These are phyloP conservation scores for Penicillium verhagenii DNA, from an alignment of 495 filamentous ascomycete genomes.

Conservation along the genomic window DNA sequence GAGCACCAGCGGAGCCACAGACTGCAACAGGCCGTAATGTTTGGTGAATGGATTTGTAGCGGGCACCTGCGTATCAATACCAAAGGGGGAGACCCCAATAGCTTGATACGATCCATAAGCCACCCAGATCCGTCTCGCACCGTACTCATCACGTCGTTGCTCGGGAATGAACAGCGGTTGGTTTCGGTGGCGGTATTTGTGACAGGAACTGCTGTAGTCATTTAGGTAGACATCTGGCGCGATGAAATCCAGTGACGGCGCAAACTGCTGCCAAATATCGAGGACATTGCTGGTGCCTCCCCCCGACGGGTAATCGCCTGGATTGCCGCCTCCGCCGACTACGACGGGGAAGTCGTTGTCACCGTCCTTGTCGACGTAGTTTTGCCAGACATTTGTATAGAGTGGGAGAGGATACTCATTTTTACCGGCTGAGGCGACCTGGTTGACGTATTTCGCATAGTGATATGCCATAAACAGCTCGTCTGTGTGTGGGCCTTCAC, in stretches of 20 bases:
- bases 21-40: constrained; percentile 39
- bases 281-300: constrained; percentile 39
- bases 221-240: constrained; percentile 49
- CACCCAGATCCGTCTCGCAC: constrained; percentile 43
- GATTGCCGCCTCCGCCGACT: constrained; percentile 41
- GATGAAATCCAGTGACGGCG: constrained; percentile 48
- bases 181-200: constrained; percentile 42
- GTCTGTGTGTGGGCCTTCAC: constrained; percentile 37
- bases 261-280: constrained; percentile 45
- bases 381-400: constrained; percentile 50
- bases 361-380: constrained; percentile 31
- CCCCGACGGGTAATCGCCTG: constrained; percentile 49
- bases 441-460: constrained; percentile 42
- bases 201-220: constrained; percentile 41
- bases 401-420: constrained; percentile 42
- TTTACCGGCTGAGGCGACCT: constrained; percentile 44
- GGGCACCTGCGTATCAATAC: constrained; percentile 43
- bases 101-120: constrained; percentile 44
- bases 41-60: constrained; percentile 34
- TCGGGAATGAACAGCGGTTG: constrained; percentile 53
- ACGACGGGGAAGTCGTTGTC: constrained; percentile 35
- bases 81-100: constrained; percentile 45
- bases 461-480: constrained; percentile 54
- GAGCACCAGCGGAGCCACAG: constrained; percentile 37
- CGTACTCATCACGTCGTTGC: constrained; percentile 48